These are phyloP conservation scores for Pestalotiopsis sp. DNA, from an alignment of 2,329 filamentous ascomycete species.

Conservation along the genomic window DNA sequence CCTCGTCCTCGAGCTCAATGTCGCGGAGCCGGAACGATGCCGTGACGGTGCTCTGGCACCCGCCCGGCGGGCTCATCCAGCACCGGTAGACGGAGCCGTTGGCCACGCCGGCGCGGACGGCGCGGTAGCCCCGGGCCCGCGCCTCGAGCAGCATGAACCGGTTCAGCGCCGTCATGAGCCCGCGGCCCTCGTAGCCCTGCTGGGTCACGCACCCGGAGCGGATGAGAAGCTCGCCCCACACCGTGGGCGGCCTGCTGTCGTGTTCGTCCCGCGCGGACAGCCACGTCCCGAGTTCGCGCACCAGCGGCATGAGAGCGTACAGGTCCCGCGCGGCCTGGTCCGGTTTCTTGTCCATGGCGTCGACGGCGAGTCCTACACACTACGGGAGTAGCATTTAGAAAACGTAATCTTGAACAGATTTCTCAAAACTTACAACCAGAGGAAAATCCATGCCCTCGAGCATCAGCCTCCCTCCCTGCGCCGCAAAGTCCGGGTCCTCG, in stretches of 20 bases:
- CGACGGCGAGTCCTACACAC: conserved; percentile 22
- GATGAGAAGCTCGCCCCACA: conserved; percentile 21
- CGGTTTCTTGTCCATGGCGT: conserved; percentile 22
- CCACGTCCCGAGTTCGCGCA: conserved; percentile 12
- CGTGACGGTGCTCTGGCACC: conserved; percentile 4
- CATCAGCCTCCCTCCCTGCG: conserved; percentile 18
- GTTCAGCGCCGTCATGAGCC: conserved; percentile 25
- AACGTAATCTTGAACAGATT: neutral
- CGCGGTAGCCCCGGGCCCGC: conserved; percentile 23
- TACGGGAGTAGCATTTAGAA: neutral
- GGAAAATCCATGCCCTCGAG: conserved; percentile 26
- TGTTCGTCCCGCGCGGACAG: conserved; percentile 17
- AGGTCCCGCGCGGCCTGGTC: conserved; percentile 14
- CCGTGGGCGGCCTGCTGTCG: conserved; percentile 20
- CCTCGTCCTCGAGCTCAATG: conserved; percentile 14
- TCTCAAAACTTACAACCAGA: conserved; percentile 16
- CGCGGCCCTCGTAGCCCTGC: conserved; percentile 21
- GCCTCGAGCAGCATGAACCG: conserved; percentile 27
- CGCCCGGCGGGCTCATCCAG: conserved; percentile 14
- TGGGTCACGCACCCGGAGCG: conserved; percentile 24
- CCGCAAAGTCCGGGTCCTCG: conserved; percentile 21
- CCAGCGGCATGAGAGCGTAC: conserved; percentile 18
- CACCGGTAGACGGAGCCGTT: conserved; percentile 11
- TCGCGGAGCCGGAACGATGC: neutral
- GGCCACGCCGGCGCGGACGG: conserved; percentile 16